Percentiles rank a stretch among this genome's conserved stretches.
Conservation (phyloP, 495 filamentous ascomycete genomes). For the Aspergillus indologenus region DNA sequence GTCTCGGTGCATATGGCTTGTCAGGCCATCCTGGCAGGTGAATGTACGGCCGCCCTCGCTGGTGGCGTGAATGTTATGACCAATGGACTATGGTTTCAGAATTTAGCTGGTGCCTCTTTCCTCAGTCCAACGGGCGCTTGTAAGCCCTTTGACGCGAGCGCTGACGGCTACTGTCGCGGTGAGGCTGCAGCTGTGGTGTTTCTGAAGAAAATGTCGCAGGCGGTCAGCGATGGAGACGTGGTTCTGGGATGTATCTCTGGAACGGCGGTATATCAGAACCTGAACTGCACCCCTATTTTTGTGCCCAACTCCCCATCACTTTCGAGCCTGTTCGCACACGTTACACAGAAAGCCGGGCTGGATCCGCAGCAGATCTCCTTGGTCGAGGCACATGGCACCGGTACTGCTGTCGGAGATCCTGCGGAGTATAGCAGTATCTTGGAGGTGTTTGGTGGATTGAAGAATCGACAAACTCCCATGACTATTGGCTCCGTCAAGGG, state of each 20-base stretch:
- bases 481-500: conserved; percentile 43
- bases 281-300: conserved; percentile 57
- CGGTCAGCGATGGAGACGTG: conserved; percentile 56
- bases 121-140: conserved; percentile 45
- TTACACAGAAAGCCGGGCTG: conserved; percentile 54
- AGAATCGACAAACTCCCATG: conserved; percentile 6
- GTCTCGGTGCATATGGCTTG: conserved; percentile 1
- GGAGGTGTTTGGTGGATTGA: conserved; percentile 24
- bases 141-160: conserved; percentile 66
- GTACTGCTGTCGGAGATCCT: conserved; percentile 65
- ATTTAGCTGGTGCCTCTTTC: conserved; percentile 32
- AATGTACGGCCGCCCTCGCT: conserved; percentile 33
- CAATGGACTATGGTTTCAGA: conserved; percentile 25
- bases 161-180: conserved; percentile 70
- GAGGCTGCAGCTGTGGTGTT: conserved; percentile 61
- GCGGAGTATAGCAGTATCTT: conserved; percentile 48
- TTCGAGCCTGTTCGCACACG: conserved; percentile 49
- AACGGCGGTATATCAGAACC: conserved; percentile 60
- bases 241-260: conserved; percentile 60
- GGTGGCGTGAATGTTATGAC: conserved; percentile 42
- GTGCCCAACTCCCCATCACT: conserved; percentile 63
- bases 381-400: conserved; percentile 73
- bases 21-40: conserved; percentile 16
- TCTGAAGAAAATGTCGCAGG: conserved; percentile 62
- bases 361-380: conserved; percentile 59